Evolutionary conservation across 2,329 filamentous ascomycete genomes (phyloP).

Genomic region (Botrytis byssoidea): DNA sequence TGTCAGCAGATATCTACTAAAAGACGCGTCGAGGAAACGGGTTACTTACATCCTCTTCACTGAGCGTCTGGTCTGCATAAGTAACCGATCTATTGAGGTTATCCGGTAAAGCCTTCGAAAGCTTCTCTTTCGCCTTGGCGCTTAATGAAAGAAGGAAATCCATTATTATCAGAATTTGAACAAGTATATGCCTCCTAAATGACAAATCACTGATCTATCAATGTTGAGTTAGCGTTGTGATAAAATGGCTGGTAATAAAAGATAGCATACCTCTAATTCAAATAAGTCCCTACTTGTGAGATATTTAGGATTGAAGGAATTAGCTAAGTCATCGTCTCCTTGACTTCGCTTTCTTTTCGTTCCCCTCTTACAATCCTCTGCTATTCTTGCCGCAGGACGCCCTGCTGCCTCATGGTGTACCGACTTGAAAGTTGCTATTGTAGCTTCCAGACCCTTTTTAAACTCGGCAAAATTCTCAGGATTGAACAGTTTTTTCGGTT

Average conservation of each 20-base stretch:
- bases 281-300: constrained; percentile 97
- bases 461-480: constrained; percentile 63
- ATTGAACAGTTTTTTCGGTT: constrained; percentile 81
- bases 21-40: constrained; percentile 22
- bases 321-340: constrained; percentile 60
- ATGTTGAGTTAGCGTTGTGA: constrained; percentile 29
- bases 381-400: constrained; percentile 48
- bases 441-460: constrained; percentile 60
- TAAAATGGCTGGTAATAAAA: constrained; percentile 7
- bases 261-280: constrained; percentile 72
- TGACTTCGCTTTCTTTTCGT: constrained; percentile 69
- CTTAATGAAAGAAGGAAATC: constrained; percentile 95
- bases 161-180: constrained; percentile 90
- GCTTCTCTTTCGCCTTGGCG: constrained; percentile 74
- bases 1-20: background rate
- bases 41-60: constrained; percentile 74
- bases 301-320: constrained; percentile 94
- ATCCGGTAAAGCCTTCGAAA: constrained; percentile 58
- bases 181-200: constrained; percentile 89
- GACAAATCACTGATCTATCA: constrained; percentile 85
- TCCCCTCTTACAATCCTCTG: constrained; percentile 63
- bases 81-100: constrained; percentile 77
- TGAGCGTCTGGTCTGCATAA: constrained; percentile 71
- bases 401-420: constrained; percentile 52
- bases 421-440: constrained; percentile 73